Base-by-base conservation (phyloP, 108 stramenopile genomes). In the Nitzschia palea region DNA sequence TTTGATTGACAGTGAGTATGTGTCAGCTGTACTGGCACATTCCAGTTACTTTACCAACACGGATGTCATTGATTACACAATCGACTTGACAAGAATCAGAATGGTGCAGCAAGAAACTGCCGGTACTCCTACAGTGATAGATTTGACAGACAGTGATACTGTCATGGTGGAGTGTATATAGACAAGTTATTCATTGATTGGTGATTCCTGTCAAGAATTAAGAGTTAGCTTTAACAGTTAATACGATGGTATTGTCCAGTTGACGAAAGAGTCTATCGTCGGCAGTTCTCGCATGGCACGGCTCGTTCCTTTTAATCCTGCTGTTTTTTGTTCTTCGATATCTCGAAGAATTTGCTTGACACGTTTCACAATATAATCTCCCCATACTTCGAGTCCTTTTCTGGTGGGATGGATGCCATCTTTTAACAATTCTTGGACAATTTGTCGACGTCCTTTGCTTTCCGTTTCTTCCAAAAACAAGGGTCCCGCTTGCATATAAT, bases 1-100 rank as follows among this genome's bases (percentile, higher is more conserved):
- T 17, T 78, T 90, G 3, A 84, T 90, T 45, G 89, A 89, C 48
- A 89, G 87, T 61, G 88, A 89, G 68, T 94, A 91, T 67, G 37
- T 88, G 20, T 85, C 85, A 2, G 90, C 86, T 31, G 85, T 91
- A 15, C 71, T 81, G 33, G 87, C 86, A 10, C 86, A 91, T 76
- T 74, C 80, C 17, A 64, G 63, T 4, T 91, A 91, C 58, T 91
- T 85, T 44, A 34, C 33, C 3, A 84, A 91, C 54, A 76, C 73
- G 0, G 90, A 91, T 62, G 47, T 91, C 0, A 61, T 85, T 47
- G 90, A 86, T 42, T 91, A 88, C 59, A 61, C 86, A 23, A 85
- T 91, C 37, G 78, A 83, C 52, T 43, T 74, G 35, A 62, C 68
- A 36, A 40, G 20, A 14, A 23, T 48, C 47, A 48, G 47, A 20